These are phyloP conservation scores for Fusarium foetens DNA, from an alignment of 2,329 filamentous ascomycete genomes.

Conservation along the genomic window DNA sequence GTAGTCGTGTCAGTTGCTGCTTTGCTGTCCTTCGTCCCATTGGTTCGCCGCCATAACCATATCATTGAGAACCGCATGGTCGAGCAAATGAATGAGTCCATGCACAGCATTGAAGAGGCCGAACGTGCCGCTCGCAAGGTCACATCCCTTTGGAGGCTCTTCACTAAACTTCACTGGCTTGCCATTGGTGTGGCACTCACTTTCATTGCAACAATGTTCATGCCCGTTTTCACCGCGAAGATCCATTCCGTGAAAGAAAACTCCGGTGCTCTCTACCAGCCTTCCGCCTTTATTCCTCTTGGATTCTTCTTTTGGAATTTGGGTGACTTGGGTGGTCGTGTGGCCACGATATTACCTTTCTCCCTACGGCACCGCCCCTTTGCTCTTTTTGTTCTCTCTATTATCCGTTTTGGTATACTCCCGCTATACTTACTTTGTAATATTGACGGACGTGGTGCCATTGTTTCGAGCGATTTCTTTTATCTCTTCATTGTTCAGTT, in stretches of 20 bases:
- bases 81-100: conserved; percentile 60
- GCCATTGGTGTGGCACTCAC: conserved; percentile 81
- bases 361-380: conserved; percentile 71
- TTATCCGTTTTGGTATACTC: conserved; percentile 76
- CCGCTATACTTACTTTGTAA: conserved; percentile 94
- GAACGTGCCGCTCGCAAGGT: conserved; percentile 63
- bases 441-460: conserved; percentile 77
- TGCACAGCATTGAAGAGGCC: conserved; percentile 62
- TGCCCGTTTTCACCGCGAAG: conserved; percentile 87
- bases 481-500: conserved; percentile 87
- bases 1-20: conserved; percentile 77
- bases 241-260: conserved; percentile 58
- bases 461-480: conserved; percentile 83
- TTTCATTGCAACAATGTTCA: conserved; percentile 91
- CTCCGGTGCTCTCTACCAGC: conserved; percentile 69
- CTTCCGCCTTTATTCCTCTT: conserved; percentile 85
- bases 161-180: conserved; percentile 82
- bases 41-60: conserved; percentile 70
- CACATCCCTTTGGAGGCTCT: conserved; percentile 69
- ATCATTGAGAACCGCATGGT: conserved; percentile 62
- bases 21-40: conserved; percentile 77
- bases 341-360: conserved; percentile 69
- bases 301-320: conserved; percentile 94
- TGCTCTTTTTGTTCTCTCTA: conserved; percentile 72
- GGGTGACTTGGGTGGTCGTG: conserved; percentile 82